A percentile compares a stretch with the other conserved stretches of the same genome.
phyloP scores from a whole-genome alignment of 345 rosid genomes.

The Sonneratia alba region DNA sequence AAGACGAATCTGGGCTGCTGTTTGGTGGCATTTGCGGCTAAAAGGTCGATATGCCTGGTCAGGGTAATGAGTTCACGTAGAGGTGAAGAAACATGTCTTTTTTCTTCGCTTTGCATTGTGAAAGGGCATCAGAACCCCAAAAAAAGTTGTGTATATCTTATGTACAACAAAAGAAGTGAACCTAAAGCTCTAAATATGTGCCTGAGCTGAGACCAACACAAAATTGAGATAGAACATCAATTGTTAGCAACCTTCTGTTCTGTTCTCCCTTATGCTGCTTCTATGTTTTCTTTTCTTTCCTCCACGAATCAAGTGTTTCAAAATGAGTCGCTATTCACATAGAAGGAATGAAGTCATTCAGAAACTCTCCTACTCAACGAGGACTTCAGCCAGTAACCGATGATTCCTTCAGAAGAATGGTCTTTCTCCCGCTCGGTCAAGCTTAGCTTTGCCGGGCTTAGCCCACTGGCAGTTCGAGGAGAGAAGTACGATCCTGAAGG shows the following conservation, averaged over 20 bases:
- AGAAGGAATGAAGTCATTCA: conserved; percentile 5
- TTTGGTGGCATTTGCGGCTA: not conserved
- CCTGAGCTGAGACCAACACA: not conserved
- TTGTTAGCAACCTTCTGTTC: not conserved
- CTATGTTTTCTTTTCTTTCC: not conserved
- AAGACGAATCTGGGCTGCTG: not conserved
- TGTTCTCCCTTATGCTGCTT: not conserved
- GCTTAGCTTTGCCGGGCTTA: not conserved
- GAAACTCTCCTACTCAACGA: not conserved
- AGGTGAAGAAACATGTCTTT: not conserved
- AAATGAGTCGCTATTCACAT: conserved; percentile 5
- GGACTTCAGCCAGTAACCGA: not conserved
- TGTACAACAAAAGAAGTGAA: conserved; percentile 6
- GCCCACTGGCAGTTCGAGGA: conserved; percentile 4
- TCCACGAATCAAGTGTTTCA: not conserved
- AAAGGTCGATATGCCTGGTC: not conserved
- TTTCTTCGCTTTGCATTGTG: conserved; percentile 4
- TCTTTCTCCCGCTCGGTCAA: not conserved
- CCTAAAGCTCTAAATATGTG: not conserved
- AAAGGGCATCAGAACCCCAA: conserved; percentile 2
- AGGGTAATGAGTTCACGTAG: not conserved
- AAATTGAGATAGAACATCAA: not conserved
- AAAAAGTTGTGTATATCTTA: conserved; percentile 4
- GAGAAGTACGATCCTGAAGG: conserved; percentile 28
- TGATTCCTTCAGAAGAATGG: not conserved